These are phyloP conservation scores for Hyaloperonospora brassicae DNA, from an alignment of 352 stramenopile species.

Conservation along the genomic window DNA sequence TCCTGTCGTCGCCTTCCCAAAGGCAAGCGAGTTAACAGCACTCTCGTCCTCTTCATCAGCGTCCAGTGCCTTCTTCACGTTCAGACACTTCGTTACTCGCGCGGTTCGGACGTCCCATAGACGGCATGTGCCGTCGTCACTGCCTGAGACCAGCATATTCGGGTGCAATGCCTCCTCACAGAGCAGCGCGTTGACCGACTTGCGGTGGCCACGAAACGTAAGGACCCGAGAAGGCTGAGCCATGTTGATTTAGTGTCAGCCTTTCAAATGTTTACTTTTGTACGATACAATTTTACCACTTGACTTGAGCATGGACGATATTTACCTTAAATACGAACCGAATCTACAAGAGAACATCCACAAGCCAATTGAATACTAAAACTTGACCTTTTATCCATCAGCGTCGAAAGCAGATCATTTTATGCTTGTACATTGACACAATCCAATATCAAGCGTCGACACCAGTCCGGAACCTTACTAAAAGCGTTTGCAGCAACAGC, in stretches of 20 bases:
- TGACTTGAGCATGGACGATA: no score
- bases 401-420: no score
- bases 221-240: slow-evolving; percentile 21
- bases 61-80: slow-evolving; percentile 47
- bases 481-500: no score
- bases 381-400: no score
- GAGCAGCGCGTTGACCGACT: slow-evolving; percentile 49
- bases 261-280: slow-evolving; percentile 4
- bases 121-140: slow-evolving; percentile 57
- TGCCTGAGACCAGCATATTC: slow-evolving; percentile 54
- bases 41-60: slow-evolving; percentile 25
- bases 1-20: slow-evolving; percentile 24
- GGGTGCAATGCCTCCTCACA: slow-evolving; percentile 43
- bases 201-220: slow-evolving; percentile 52
- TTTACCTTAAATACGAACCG: no score
- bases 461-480: no score
- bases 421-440: no score
- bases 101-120: slow-evolving; percentile 63
- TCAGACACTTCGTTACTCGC: slow-evolving; percentile 52
- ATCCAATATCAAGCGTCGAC: no score
- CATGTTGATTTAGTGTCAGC: slow-evolving; percentile 2
- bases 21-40: slow-evolving; percentile 63
- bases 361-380: no score
- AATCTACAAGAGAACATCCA: no score
- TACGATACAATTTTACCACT: neutral